Evolutionary conservation across 441 rosid species (phyloP).

Genomic region (Capsella rubella): DNA sequence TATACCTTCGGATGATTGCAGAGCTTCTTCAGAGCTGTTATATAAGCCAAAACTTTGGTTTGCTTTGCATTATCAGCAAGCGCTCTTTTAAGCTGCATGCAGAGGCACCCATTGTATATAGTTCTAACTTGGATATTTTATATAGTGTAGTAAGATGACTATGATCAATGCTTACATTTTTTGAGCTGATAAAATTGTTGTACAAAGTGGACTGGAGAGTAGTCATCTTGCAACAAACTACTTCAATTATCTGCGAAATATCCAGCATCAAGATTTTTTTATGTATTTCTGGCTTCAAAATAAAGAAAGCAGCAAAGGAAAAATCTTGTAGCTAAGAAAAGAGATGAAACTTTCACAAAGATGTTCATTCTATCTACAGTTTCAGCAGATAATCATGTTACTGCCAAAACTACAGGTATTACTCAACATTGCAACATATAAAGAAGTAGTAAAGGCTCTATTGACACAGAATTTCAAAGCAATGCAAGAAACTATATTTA

Average conservation of each 20-base stretch:
- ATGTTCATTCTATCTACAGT: constrained; percentile 8
- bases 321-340: constrained; percentile 29
- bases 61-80: constrained; percentile 81
- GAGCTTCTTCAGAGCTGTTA: constrained; percentile 99
- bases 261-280: constrained; percentile 40
- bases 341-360: constrained; percentile 18
- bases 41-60: constrained; percentile 92
- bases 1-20: constrained; percentile 99
- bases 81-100: constrained; percentile 80
- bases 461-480: constrained; percentile 5
- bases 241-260: constrained; percentile 87
- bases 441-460: constrained; percentile 17
- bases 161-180: constrained; percentile 69
- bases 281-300: constrained; percentile 25
- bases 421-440: constrained; percentile 15
- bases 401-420: constrained; percentile 9
- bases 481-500: constrained; percentile 27
- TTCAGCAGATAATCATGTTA: constrained; percentile 17
- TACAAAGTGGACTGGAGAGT: constrained; percentile 86
- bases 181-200: constrained; percentile 93
- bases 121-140: constrained; percentile 53
- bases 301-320: constrained; percentile 15
- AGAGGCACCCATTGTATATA: constrained; percentile 36
- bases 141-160: constrained; percentile 24
- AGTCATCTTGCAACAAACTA: constrained; percentile 97